Base-by-base conservation (phyloP, 2,329 filamentous ascomycete genomes). In the Nannizzia gypsea region DNA sequence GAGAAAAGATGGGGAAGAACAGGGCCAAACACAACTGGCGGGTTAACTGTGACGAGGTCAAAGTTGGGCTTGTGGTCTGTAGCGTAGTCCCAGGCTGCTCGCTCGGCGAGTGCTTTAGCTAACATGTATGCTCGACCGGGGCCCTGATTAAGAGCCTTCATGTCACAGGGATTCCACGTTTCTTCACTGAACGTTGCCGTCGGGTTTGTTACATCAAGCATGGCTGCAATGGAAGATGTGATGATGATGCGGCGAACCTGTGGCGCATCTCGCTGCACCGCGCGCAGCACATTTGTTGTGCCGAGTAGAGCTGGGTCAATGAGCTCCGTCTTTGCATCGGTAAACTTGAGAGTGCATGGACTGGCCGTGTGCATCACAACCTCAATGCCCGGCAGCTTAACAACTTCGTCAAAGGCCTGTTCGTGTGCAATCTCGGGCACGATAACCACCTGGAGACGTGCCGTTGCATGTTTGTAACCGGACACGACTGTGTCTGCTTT, bases 231-330 rank as follows among this genome's bases (percentile, higher is more conserved):
- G 3, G 69, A 71, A 11, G 69, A 71, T 3, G 68, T 70, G 2
- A 71, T 34, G 3, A 71, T 65, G 11, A 71, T 60, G 3, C 69
- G 67, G 13, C 63, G 62, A 20, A 69, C 63, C 20, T 57, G 59
- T 11, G 60, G 62, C 4, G 61, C 63, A 42, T 63, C 61, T n/a
- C 64, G 60, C 3, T 65, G 61, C 9, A 65, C 66, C 3, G 72
- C 70, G 2, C 70, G 67, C 6, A 80, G 65, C 17, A 80, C 70
- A 0, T 75, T 71, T 3, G 67, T 70, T 1, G 78, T 74, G 1
- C 78, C 77, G 44, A 77, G 75, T 31, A 80, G 76, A 1, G 77
- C 77, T 0, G 78, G 78, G 3, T 71, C 59, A 2, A 80, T 69
- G 0, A 80, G 68, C 46, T 77, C 75, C 40, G 75, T 71, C 60